Evolutionary conservation across 371 early-diverging fungal genomes (phyloP), one percentile per base, ranked within the genome.

Genomic region (Saksenaea vasiformis): DNA sequence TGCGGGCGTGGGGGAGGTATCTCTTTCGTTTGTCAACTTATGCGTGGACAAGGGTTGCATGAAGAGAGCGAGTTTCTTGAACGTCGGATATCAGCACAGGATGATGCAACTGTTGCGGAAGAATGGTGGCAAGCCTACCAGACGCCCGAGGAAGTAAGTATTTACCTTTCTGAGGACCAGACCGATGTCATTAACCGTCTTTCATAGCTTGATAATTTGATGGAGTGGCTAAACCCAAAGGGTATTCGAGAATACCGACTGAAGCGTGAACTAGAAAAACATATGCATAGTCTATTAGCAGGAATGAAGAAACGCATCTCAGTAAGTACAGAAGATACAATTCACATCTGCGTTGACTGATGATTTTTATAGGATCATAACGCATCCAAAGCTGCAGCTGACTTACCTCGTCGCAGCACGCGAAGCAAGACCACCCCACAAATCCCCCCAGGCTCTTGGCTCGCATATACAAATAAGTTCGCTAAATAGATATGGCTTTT

Each of bases 171-270:
- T 11, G n/a, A 36, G 22, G 14, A 53, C 38, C 31, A 31, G 17
- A 62, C 3, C 8, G 4, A 15, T 53, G 22, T 5, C 36, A 27
- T 62, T 47, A 15, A 56, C 5, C 9, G 5, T 28, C 8, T 59
- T 9, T 31, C 38, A 62, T 51, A 89, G 87, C 44, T 93, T 17
- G 90, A 92, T 13, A 59, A 66, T 8, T 70, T 95, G 36, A 51
- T 89, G 64, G 67, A 70, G 11, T 94, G 94, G 94, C 75, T 94
- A 38, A 92, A 93, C 69, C 74, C 83, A 13, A 85, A 90, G 28
- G 95, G 95, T 43, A 65, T 79, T 10, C 85, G 93, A 5, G 95
- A 95, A 68, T 72, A 74, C 41, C 76, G 76, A 17, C 68, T 91
- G 43, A 70, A 76, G 36, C 66, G 75, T 0, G 85, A 89, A 67